Conservation (phyloP, 768 basidiomycete genomes). For the Wakefieldia striispora region DNA sequence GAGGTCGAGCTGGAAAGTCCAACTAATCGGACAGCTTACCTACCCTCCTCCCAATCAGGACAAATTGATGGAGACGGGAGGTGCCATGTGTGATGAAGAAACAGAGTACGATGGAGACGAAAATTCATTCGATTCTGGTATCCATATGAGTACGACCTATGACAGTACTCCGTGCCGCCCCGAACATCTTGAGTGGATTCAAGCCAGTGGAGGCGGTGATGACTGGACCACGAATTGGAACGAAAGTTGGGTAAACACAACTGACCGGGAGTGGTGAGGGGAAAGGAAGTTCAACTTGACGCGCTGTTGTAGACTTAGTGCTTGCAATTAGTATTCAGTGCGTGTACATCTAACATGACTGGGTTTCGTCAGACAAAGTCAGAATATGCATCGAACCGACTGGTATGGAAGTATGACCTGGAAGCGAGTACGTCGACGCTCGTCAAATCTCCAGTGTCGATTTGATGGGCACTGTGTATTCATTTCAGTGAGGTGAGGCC, state of each 20-base stretch:
- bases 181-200: constrained; percentile 16
- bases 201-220: constrained; percentile 2
- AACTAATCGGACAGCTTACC: constrained; percentile 23
- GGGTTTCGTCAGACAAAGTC: constrained; percentile 2
- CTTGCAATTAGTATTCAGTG: constrained; percentile 23
- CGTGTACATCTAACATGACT: constrained; percentile 23
- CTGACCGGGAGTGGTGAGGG: constrained; percentile 1
- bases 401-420: constrained; percentile 17
- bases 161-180: constrained; percentile 2
- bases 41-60: constrained; percentile 2
- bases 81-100: constrained; percentile 19
- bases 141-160: constrained; percentile 15
- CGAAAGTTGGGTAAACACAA: not conserved
- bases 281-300: not conserved
- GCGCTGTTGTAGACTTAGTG: not conserved
- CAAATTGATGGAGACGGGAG: constrained; percentile 8
- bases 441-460: not conserved
- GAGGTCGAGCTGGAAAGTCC: constrained; percentile 31
- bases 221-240: constrained; percentile 8
- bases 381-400: constrained; percentile 12
- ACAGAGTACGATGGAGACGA: constrained; percentile 15
- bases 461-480: constrained; percentile 16
- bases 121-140: constrained; percentile 29
- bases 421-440: not conserved
- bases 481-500: constrained; percentile 1